These are phyloP conservation scores for Colletotrichum camelliae DNA, from an alignment of 2,329 filamentous ascomycete genomes.

Conservation along the genomic window DNA sequence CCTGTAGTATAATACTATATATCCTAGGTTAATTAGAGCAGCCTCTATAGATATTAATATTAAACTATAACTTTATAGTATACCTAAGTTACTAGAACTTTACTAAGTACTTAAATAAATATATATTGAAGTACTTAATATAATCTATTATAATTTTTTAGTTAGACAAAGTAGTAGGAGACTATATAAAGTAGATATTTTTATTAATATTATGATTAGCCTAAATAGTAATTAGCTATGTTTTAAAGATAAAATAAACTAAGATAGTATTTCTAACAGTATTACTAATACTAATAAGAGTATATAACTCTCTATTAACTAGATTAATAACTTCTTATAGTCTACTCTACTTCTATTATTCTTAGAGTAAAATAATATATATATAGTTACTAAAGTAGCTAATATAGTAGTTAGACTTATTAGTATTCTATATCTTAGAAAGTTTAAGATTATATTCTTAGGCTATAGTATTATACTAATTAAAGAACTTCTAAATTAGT, in stretches of 20 bases:
- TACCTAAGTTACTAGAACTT: background rate
- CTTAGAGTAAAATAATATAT: background rate
- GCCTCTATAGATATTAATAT: background rate
- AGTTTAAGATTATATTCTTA: background rate
- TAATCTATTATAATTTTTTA: background rate
- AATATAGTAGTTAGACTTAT: background rate
- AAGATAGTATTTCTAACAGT: background rate
- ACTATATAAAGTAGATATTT: background rate
- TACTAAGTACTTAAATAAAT: background rate
- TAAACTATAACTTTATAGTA: background rate
- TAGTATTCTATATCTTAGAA: background rate
- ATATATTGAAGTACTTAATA: background rate
- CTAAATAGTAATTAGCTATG: background rate
- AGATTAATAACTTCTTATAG: background rate
- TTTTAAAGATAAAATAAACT: background rate
- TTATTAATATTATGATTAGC: background rate
- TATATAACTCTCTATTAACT: background rate
- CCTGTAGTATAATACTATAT: background rate
- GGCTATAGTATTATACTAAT: background rate
- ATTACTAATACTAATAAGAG: background rate
- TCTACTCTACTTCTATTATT: background rate
- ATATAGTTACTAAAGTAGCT: background rate
- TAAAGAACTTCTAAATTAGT: background rate
- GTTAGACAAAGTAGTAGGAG: background rate
- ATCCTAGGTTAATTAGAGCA: background rate